A percentile compares a stretch with the other conserved stretches of the same genome.
These are phyloP conservation scores for Astragalus glycyphyllos DNA, from an alignment of 306 rosid species.

Conservation along the genomic window DNA sequence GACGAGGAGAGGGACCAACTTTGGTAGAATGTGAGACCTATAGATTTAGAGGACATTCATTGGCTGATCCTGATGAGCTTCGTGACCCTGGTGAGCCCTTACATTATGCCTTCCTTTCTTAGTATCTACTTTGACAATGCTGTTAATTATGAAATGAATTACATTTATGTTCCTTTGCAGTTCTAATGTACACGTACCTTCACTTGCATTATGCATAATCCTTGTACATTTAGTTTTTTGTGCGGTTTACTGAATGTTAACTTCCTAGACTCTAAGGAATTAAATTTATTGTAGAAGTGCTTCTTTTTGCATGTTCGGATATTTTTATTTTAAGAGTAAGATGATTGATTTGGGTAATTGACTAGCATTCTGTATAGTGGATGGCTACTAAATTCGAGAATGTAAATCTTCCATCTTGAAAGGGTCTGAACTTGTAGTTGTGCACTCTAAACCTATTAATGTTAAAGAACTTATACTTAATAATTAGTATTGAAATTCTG, in stretches of 20 bases:
- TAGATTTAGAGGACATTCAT: constrained; percentile 96
- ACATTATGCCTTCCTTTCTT: constrained; percentile 30
- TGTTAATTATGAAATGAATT: not conserved
- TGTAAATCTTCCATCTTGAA: too few relatives aligned
- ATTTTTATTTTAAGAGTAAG: constrained; percentile 23
- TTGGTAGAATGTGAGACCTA: constrained; percentile 97
- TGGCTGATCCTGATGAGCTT: constrained; percentile 99
- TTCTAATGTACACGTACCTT: constrained; percentile 13
- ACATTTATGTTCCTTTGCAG: constrained; percentile 4
- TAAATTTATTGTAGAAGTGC: constrained; percentile 4
- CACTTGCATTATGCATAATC: not conserved
- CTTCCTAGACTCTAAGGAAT: constrained; percentile 16
- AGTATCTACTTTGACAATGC: not conserved
- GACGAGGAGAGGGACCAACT: constrained; percentile 98
- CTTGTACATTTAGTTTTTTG: not conserved
- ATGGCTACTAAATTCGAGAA: not conserved
- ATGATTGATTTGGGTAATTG: constrained; percentile 19
- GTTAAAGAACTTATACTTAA: constrained; percentile 8
- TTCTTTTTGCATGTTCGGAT: constrained; percentile 21
- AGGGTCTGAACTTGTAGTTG: constrained; percentile 1
- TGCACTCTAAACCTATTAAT: constrained; percentile 3
- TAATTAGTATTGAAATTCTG: not conserved
- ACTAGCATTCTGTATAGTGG: not conserved
- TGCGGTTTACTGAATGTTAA: not conserved
- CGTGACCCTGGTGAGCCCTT: constrained; percentile 89